Percentiles rank a stretch among this genome's conserved stretches.
phyloP scores from a whole-genome alignment of 352 stramenopile genomes.

The Phytopythium mirpurense region DNA sequence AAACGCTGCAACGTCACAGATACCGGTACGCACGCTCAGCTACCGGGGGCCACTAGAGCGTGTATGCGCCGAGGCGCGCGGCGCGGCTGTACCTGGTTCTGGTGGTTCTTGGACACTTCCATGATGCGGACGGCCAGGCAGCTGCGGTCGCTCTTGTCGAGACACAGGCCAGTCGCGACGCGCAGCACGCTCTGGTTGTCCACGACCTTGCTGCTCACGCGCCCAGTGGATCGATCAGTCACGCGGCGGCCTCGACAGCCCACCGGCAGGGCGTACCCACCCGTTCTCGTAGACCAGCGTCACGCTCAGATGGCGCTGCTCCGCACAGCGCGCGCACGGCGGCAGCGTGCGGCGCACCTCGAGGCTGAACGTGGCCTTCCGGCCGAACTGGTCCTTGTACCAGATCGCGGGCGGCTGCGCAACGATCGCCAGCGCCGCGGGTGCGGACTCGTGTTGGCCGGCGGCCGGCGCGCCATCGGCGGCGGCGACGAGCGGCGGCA shows the following conservation, averaged over 20 bases:
- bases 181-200: slow-evolving; percentile 76
- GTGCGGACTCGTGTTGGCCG: background rate
- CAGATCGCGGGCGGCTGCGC: slow-evolving; percentile 57
- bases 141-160: slow-evolving; percentile 50
- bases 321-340: slow-evolving; percentile 36
- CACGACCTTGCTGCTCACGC: slow-evolving; percentile 38
- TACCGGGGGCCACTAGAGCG: too few relatives aligned
- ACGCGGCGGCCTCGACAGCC: background rate
- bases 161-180: slow-evolving; percentile 50
- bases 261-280: slow-evolving; percentile 8
- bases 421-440: slow-evolving; percentile 34
- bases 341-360: slow-evolving; percentile 22
- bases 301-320: slow-evolving; percentile 51
- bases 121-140: slow-evolving; percentile 60
- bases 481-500: background rate
- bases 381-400: slow-evolving; percentile 80
- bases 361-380: slow-evolving; percentile 68
- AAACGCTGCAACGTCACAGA: slow-evolving; percentile 36
- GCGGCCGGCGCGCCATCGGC: background rate
- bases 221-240: too few relatives aligned
- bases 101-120: slow-evolving; percentile 81
- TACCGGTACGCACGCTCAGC: too few relatives aligned
- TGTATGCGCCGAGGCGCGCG: too few relatives aligned
- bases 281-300: slow-evolving; percentile 72
- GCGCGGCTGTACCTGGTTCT: slow-evolving; percentile 84